Base-by-base conservation (phyloP, 768 basidiomycete species). In the Pleurotus cornucopiae region DNA sequence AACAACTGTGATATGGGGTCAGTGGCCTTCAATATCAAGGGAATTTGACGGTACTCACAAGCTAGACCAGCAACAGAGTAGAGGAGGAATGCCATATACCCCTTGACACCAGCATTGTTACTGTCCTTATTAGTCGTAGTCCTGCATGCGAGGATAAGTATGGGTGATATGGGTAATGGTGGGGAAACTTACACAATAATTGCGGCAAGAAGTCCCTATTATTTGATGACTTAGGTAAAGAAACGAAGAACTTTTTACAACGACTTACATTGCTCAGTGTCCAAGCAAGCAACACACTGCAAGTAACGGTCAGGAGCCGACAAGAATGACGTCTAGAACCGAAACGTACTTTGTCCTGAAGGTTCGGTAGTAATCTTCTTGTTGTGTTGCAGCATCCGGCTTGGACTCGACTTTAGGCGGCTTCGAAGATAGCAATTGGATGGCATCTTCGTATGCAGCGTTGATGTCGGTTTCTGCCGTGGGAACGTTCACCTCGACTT, bases 41-140 rank as follows among this genome's bases (percentile, higher is more conserved):
- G 38, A 41, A 57, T 30, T 40, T 46, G 45, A 40, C 23, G 16
- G 13, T 63, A 80, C 93, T 71, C 64, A 96, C 94, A 77, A 11
- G 94, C 92, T 40, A 97, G 81, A 11, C 90, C 85, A 4, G 89
- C 90, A 45, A 96, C 92, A 1, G 91, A 91, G 71, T 86, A 94
- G 55, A 98, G 69, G 58, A 97, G 75, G 67, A 94, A 92, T 13
- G 86, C 82, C 87, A 96, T 89, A 67, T 96, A 96, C 1, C 91
- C 91, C 55, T 83, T 85, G 2, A 94, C 89, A 25, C 84, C 77
- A 1, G 68, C 68, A 23, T 74, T 73, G 2, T 82, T 81, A 26
- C 77, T 69, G 1, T 85, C 79, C 26, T 72, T 83, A 20, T 73
- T 76, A 9, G 80, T 82, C 58, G 82, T 73, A 20, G 79, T 69